Conservation (phyloP, 1,284 basidiomycete species). For the Boletus smithii region DNA sequence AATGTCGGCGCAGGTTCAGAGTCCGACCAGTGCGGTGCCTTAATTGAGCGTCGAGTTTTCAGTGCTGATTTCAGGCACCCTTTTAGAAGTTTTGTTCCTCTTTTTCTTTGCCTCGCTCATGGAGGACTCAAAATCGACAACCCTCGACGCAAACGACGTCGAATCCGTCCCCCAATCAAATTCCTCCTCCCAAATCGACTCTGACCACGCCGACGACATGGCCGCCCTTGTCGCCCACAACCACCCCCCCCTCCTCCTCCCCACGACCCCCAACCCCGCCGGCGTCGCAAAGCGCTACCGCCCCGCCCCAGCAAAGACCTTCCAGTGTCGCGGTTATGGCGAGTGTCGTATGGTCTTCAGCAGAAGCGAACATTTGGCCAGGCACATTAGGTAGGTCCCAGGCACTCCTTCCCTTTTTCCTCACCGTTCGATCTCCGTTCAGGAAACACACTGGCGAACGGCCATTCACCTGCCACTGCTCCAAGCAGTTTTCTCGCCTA, state of each 20-base stretch:
- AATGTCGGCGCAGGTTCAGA: slow-evolving; percentile 19
- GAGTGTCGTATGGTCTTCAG: slow-evolving; percentile 97
- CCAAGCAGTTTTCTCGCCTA: slow-evolving; percentile 91
- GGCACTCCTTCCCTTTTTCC: slow-evolving; percentile 18
- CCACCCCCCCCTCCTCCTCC: slow-evolving; percentile 22
- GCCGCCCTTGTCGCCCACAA: slow-evolving; percentile 31
- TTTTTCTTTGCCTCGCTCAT: slow-evolving; percentile 31
- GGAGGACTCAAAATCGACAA: slow-evolving; percentile 36
- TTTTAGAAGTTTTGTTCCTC: slow-evolving; percentile 34
- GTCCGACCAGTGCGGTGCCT: slow-evolving; percentile 34
- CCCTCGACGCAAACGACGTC: slow-evolving; percentile 24
- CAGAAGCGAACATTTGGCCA: slow-evolving; percentile 89
- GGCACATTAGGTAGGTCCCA: slow-evolving; percentile 81
- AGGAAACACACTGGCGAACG: slow-evolving; percentile 98
- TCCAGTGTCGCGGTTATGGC: slow-evolving; percentile 92
- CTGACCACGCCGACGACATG: slow-evolving; percentile 18
- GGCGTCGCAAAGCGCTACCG: slow-evolving; percentile 62
- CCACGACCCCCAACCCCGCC: slow-evolving; percentile 5
- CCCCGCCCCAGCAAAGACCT: slow-evolving; percentile 83
- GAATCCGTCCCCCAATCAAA: slow-evolving; percentile 10
- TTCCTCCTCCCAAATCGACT: slow-evolving; percentile 4
- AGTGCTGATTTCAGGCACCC: slow-evolving; percentile 36
- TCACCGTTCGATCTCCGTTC: slow-evolving; percentile 23
- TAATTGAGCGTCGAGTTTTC: slow-evolving; percentile 35
- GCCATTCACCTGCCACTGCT: slow-evolving; percentile 93